Percentiles rank a stretch among this genome's conserved stretches.
phyloP scores from a whole-genome alignment of 371 early-diverging fungal genomes.

The Mucor mucedo region DNA sequence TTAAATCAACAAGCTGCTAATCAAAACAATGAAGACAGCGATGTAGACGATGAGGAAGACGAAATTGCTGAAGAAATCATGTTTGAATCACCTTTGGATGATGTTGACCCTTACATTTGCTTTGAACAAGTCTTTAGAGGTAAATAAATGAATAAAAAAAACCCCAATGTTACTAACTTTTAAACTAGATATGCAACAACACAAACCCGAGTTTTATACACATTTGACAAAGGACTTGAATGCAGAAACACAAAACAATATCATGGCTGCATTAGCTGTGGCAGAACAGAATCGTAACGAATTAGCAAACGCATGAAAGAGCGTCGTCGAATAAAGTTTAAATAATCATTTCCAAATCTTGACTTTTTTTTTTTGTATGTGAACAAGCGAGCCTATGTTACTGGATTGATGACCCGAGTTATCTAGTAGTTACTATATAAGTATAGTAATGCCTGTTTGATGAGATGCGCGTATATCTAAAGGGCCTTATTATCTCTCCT shows the following conservation, averaged over 20 bases:
- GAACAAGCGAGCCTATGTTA: no score
- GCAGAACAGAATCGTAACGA: constrained; percentile 41
- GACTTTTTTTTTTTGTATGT: no score
- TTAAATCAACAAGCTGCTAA: constrained; percentile 63
- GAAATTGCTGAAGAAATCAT: constrained; percentile 75
- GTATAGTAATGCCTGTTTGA: no score
- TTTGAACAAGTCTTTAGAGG: constrained; percentile 65
- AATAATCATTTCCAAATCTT: no score
- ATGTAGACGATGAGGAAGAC: constrained; percentile 69
- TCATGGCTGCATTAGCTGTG: constrained; percentile 41
- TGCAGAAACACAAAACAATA: constrained; percentile 42
- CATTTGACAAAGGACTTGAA: constrained; percentile 25
- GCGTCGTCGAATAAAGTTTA: neutral
- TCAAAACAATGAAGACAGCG: constrained; percentile 59
- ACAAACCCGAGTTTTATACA: constrained; percentile 25
- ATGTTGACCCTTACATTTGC: constrained; percentile 78
- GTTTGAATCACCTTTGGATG: constrained; percentile 86
- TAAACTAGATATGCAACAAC: constrained; percentile 18
- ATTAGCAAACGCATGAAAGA: neutral
- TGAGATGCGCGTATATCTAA: no score
- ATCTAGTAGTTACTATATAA: no score
- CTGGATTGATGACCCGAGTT: no score
- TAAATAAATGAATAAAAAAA: constrained; percentile 7
- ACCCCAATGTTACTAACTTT: neutral
- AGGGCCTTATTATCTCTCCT: no score